Base-by-base conservation (phyloP, 805 yeast species). In the Schizosaccharomyces osmophilus region DNA sequence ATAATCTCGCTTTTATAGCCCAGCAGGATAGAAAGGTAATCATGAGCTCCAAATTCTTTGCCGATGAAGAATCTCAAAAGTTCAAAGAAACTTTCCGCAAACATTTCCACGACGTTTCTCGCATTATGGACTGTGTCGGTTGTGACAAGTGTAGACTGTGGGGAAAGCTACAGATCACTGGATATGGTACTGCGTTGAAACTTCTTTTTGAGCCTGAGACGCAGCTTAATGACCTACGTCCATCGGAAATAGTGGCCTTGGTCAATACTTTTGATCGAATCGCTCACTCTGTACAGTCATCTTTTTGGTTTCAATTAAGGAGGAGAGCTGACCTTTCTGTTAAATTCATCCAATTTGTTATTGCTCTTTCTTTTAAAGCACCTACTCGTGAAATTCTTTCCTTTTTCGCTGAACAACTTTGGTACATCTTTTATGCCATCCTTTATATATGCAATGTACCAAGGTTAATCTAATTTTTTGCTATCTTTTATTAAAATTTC, bases 161-260 rank as follows among this genome's bases (percentile, higher is more conserved):
- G 99, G 98, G 98, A 9, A 93, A 93, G 72, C 80, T 93, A 39
- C 98, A 93, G 74, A 87, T 95, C 1, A 87, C 93, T 17, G 99
- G 99, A 24, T 93, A 93, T 71, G 99, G 97, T 22, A 93, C 99
- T 8, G 95, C 96, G 1, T 78, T 93, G 68, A 93, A 93, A 71
- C 79, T 90, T 29, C 74, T 93, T 63, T 87, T 93, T 70, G 97
- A 90, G 70, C 55, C 61, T 17, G 57, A 61, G 17, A 17, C 58
- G 2, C 57, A 64, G 15, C 59, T 68, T 6, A 19, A n/a, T 39
- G 48, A 31, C 29, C 77, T 85, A 68, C 78, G 85, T 51, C 79
- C 87, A 66, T 82, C 85, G 63, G 99, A 93, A 73, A 74, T 93
- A 63, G 90, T 90, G 61, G 95, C 96, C 0, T 78, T 93, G 65